Percentiles rank a stretch among this genome's conserved stretches.
Evolutionary conservation across 352 stramenopile species (phyloP).

Genomic region (Phytopythium boreale): DNA sequence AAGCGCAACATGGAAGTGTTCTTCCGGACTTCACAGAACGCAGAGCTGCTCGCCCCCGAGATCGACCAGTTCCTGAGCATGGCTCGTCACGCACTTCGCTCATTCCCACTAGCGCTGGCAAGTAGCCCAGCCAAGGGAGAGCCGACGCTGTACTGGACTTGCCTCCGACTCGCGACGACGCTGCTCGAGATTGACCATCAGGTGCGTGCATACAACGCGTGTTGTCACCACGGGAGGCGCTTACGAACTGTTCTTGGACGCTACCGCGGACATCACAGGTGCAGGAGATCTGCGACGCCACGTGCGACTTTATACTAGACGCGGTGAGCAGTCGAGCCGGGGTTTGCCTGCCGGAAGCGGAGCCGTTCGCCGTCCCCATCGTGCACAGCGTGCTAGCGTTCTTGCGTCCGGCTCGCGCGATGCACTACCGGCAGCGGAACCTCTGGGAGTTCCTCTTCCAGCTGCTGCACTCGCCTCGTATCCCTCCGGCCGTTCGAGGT

Average conservation of each 20-base stretch:
- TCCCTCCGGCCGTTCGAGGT: slow-evolving; percentile 40
- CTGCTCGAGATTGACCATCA: slow-evolving; percentile 57
- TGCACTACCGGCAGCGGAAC: slow-evolving; percentile 46
- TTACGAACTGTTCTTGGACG: neutral
- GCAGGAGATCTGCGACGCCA: slow-evolving; percentile 62
- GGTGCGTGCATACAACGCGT: slow-evolving; percentile 17
- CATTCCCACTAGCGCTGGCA: slow-evolving; percentile 37
- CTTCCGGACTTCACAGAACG: slow-evolving; percentile 27
- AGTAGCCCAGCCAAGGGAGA: slow-evolving; percentile 17
- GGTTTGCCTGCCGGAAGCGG: slow-evolving; percentile 26
- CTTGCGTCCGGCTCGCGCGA: slow-evolving; percentile 36
- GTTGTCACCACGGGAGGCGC: neutral
- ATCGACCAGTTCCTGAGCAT: slow-evolving; percentile 54
- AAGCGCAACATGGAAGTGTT: slow-evolving; percentile 33
- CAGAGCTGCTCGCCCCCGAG: slow-evolving; percentile 38
- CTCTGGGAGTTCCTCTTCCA: slow-evolving; percentile 75
- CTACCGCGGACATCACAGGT: slow-evolving; percentile 13
- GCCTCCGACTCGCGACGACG: slow-evolving; percentile 39
- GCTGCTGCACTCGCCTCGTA: slow-evolving; percentile 58
- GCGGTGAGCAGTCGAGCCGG: slow-evolving; percentile 29
- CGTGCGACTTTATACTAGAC: slow-evolving; percentile 60
- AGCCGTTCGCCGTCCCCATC: slow-evolving; percentile 34
- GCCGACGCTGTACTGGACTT: slow-evolving; percentile 35
- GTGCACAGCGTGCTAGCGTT: slow-evolving; percentile 46
- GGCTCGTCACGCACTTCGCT: slow-evolving; percentile 32